These are phyloP conservation scores for Phytophthora cryptogea DNA, from an alignment of 352 stramenopile genomes.

Conservation along the genomic window DNA sequence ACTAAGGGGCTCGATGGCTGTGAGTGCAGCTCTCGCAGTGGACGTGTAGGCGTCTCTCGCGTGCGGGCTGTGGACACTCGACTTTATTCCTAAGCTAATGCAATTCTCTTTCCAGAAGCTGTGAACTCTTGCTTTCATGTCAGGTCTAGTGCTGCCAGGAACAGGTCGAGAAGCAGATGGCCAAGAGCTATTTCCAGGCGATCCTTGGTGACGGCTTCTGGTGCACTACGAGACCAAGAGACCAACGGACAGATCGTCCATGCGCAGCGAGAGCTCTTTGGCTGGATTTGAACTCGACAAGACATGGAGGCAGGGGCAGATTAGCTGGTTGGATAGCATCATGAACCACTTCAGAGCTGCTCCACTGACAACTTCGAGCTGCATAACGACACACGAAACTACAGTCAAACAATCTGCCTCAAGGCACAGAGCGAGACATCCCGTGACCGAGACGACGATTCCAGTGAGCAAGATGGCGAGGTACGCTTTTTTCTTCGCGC, in stretches of 20 bases:
- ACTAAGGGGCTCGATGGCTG: conserved; percentile 13
- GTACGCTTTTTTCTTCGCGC: conserved; percentile 14
- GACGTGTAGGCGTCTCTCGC: neutral
- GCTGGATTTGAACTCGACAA: neutral
- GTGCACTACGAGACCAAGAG: no score
- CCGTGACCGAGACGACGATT: neutral
- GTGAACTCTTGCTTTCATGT: neutral
- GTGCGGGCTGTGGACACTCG: conserved; percentile 12
- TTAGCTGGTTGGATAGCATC: neutral
- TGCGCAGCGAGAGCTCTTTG: neutral
- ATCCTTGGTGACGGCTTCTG: conserved; percentile 1
- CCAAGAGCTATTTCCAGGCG: conserved; percentile 4
- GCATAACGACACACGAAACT: neutral
- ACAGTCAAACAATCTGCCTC: neutral
- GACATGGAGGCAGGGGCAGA: conserved; percentile 2
- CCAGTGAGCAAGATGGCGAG: conserved; percentile 10
- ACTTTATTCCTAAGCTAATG: conserved; percentile 38
- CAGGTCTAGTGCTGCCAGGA: neutral
- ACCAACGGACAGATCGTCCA: neutral
- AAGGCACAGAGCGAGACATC: neutral
- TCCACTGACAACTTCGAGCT: neutral
- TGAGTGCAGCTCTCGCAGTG: conserved; percentile 4
- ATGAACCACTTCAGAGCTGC: neutral
- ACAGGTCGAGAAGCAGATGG: conserved; percentile 1
- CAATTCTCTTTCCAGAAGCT: conserved; percentile 23